Percentiles rank a stretch among this genome's conserved stretches.
phyloP scores from a whole-genome alignment of 1,284 basidiomycete genomes.

The Ustilago curta region DNA sequence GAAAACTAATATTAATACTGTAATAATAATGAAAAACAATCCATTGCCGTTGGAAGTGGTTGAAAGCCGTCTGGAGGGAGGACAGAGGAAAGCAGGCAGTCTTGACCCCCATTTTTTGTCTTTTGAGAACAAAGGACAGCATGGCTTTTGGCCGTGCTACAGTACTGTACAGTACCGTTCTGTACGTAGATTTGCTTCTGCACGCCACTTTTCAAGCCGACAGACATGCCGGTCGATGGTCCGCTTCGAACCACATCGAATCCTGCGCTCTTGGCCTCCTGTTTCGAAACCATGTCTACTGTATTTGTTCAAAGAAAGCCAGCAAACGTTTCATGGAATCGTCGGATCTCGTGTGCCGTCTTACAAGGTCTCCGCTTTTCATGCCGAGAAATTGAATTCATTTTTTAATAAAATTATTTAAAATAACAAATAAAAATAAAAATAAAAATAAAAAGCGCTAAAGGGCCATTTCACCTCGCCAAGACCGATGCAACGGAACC shows the following conservation, averaged over 20 bases:
- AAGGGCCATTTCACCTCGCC: constrained; percentile 9
- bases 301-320: no score
- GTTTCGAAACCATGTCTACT: not conserved
- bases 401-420: no score
- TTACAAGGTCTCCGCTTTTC: constrained; percentile 1
- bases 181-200: not conserved
- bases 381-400: not conserved
- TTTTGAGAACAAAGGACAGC: no score
- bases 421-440: not conserved
- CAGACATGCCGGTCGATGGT: not conserved
- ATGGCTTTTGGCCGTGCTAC: no score
- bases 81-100: no score
- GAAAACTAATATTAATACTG: no score
- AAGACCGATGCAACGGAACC: constrained; percentile 22
- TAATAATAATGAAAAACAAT: no score
- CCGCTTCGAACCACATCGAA: constrained; percentile 1
- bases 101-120: no score
- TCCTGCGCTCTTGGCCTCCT: not conserved
- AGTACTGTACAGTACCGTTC: no score
- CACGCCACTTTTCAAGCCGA: not conserved
- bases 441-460: not conserved
- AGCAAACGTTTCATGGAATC: not conserved
- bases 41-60: constrained; percentile 8
- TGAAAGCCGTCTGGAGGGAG: not conserved
- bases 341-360: constrained; percentile 9